A percentile compares a stretch with the other conserved stretches of the same genome.
phyloP scores from a whole-genome alignment of 768 basidiomycete species.

The Pleurotus platypus region DNA sequence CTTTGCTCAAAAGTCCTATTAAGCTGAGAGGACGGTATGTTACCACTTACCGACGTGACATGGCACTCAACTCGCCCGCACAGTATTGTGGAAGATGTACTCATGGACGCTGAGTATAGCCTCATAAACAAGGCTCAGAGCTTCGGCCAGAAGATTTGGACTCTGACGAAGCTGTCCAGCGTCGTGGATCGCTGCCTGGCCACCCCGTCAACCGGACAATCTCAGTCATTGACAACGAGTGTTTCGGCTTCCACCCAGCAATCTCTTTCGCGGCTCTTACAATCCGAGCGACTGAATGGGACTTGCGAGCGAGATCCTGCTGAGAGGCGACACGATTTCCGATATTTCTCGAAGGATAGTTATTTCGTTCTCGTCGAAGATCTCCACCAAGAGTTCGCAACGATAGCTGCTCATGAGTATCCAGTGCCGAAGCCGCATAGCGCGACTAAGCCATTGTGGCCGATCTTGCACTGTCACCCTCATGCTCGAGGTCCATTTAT shows the following conservation, averaged over 20 bases:
- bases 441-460: constrained; percentile 68
- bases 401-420: constrained; percentile 85
- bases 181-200: constrained; percentile 66
- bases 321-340: constrained; percentile 82
- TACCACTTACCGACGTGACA: neutral
- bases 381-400: constrained; percentile 75
- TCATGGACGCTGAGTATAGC: constrained; percentile 26
- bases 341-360: constrained; percentile 74
- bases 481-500: constrained; percentile 70
- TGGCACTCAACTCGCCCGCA: neutral
- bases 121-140: constrained; percentile 63
- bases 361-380: constrained; percentile 93
- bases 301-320: constrained; percentile 89
- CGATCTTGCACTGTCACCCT: constrained; percentile 77
- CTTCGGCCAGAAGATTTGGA: constrained; percentile 89
- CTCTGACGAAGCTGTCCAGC: constrained; percentile 62
- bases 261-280: constrained; percentile 59
- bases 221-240: constrained; percentile 2
- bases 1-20: constrained; percentile 58
- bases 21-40: constrained; percentile 58
- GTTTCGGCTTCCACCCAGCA: constrained; percentile 31
- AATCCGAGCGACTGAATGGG: constrained; percentile 84
- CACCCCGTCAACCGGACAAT: constrained; percentile 25
- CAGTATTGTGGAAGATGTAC: constrained; percentile 19
- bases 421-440: constrained; percentile 48